phyloP scores from a whole-genome alignment of 2,329 filamentous ascomycete species.

The Aspergillus felis region DNA sequence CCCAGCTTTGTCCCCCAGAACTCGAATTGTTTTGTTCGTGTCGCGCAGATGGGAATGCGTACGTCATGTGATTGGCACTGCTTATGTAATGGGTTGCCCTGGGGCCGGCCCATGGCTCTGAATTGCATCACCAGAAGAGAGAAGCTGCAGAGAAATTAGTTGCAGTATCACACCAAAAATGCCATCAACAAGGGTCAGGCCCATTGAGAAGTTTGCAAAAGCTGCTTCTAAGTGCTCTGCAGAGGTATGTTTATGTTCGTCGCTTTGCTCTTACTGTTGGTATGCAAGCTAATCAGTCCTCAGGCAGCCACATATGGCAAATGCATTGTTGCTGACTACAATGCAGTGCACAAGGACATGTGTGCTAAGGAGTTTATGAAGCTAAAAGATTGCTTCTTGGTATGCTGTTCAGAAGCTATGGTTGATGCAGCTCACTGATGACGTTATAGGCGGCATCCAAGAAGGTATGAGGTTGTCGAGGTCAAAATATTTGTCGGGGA shows the following conservation, averaged over 20 bases:
- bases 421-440: constrained; percentile 6
- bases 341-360: constrained; percentile 84
- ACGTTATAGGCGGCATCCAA: constrained; percentile 49
- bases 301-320: constrained; percentile 84
- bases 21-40: constrained; percentile 14
- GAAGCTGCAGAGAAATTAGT: neutral
- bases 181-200: constrained; percentile 50
- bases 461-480: constrained; percentile 33
- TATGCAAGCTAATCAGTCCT: constrained; percentile 12
- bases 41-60: constrained; percentile 15
- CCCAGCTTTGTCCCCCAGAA: constrained; percentile 5
- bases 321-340: constrained; percentile 87
- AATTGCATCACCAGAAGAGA: neutral
- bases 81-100: constrained; percentile 14
- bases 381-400: constrained; percentile 83
- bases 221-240: constrained; percentile 62
- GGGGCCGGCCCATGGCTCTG: neutral
- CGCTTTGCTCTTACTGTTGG: neutral
- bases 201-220: constrained; percentile 65
- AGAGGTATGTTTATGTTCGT: constrained; percentile 49
- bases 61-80: constrained; percentile 6
- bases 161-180: constrained; percentile 26
- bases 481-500: neutral
- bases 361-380: constrained; percentile 79
- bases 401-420: constrained; percentile 40